These are phyloP conservation scores for Cladosporium colombiae DNA, from an alignment of 2,329 filamentous ascomycete species.

Conservation along the genomic window DNA sequence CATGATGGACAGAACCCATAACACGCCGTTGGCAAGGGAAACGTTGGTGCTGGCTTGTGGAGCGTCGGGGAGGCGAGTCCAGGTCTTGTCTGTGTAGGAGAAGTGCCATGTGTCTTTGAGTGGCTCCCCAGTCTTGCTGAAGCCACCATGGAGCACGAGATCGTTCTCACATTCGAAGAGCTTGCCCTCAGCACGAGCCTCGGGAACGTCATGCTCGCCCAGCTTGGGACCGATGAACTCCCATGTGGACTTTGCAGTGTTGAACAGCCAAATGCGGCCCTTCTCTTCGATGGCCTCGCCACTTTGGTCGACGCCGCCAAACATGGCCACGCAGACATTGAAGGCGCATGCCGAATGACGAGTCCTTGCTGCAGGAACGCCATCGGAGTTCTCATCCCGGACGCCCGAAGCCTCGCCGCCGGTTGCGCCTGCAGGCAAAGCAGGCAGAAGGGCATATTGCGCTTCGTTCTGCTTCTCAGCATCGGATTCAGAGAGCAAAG, in stretches of 20 bases:
- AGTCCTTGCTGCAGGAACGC: conserved; percentile 39
- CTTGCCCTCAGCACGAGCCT: conserved; percentile 30
- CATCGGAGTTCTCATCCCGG: conserved; percentile 1
- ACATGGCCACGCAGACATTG: conserved; percentile 43
- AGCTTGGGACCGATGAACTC: conserved; percentile 27
- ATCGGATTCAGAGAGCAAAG: conserved; percentile 31
- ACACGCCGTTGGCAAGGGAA: conserved; percentile 39
- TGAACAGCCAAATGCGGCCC: conserved; percentile 45
- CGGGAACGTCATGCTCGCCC: conserved; percentile 29
- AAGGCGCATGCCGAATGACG: conserved; percentile 45
- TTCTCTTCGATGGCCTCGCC: conserved; percentile 39
- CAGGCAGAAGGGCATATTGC: conserved; percentile 47
- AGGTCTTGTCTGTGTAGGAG: conserved; percentile 29
- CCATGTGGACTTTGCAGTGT: conserved; percentile 35
- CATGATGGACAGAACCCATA: conserved; percentile 43
- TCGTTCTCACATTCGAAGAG: conserved; percentile 35
- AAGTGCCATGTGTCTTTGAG: conserved; percentile 37
- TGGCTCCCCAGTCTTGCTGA: conserved; percentile 26
- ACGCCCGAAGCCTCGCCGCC: conserved; percentile 13
- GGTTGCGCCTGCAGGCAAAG: conserved; percentile 32
- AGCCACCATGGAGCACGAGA: conserved; percentile 34
- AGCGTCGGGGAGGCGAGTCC: conserved; percentile 34
- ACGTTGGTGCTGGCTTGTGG: conserved; percentile 38
- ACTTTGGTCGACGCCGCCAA: conserved; percentile 40
- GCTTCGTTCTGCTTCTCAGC: conserved; percentile 35